Evolutionary conservation across 371 early-diverging fungal genomes (phyloP).

Genomic region (Circinella umbellata): DNA sequence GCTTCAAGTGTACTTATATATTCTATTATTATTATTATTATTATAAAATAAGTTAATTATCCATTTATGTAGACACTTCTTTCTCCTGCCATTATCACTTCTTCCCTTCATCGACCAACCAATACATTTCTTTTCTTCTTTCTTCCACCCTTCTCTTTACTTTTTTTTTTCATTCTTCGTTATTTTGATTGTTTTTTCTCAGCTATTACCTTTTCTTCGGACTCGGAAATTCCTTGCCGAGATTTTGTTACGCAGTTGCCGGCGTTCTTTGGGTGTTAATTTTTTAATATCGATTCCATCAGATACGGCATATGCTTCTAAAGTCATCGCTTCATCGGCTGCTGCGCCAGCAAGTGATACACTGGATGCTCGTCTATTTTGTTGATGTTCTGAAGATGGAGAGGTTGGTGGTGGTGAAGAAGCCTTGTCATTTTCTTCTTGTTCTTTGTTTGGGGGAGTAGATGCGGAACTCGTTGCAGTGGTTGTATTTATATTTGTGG

Average conservation of each 20-base stretch:
- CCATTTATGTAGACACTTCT: background rate
- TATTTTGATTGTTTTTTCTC: background rate
- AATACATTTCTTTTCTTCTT: background rate
- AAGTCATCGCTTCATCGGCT: constrained; percentile 24
- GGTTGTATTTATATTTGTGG: background rate
- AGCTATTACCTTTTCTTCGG: constrained; percentile 77
- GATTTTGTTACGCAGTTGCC: constrained; percentile 88
- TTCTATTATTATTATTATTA: constrained; percentile 45
- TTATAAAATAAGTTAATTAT: no score
- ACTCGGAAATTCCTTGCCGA: constrained; percentile 89
- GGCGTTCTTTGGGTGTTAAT: constrained; percentile 76
- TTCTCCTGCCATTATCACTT: background rate
- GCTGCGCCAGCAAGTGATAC: constrained; percentile 6
- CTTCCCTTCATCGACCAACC: background rate
- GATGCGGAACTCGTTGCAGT: background rate
- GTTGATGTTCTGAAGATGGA: background rate
- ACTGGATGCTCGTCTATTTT: constrained; percentile 23
- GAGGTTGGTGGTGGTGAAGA: constrained; percentile 9
- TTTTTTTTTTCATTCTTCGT: background rate
- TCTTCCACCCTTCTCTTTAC: background rate
- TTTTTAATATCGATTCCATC: constrained; percentile 49
- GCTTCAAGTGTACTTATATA: constrained; percentile 84
- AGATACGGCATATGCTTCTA: constrained; percentile 30
- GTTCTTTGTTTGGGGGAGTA: background rate
- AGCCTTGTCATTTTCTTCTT: background rate